These are phyloP conservation scores for Trichoderma orchidacearum DNA, from an alignment of 495 filamentous ascomycete species.

Conservation along the genomic window DNA sequence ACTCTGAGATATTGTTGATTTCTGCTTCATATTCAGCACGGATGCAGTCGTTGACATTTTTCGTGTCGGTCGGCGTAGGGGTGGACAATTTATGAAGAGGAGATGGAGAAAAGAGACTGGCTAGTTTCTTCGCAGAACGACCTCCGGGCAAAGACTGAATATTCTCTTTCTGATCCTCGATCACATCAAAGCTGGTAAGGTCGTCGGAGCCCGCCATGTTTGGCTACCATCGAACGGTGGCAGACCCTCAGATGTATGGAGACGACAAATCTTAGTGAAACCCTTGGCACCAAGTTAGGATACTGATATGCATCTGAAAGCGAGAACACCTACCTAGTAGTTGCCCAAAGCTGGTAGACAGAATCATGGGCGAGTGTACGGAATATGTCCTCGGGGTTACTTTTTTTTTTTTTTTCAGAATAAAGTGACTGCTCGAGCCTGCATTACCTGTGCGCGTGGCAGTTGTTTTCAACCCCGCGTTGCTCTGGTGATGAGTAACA, in stretches of 20 bases:
- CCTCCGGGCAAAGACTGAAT: slow-evolving; percentile 87
- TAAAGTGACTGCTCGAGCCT: too few species aligned
- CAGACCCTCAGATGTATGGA: neutral
- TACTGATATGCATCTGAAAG: too few species aligned
- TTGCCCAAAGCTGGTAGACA: too few species aligned
- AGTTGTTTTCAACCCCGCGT: neutral
- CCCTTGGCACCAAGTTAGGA: too few species aligned
- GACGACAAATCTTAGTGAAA: neutral
- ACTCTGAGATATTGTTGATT: slow-evolving; percentile 60
- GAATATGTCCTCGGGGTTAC: too few species aligned
- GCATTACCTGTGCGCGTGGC: too few species aligned
- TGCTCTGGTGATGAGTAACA: neutral
- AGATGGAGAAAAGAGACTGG: slow-evolving; percentile 63
- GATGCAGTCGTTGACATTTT: slow-evolving; percentile 62
- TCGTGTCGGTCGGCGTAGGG: slow-evolving; percentile 50
- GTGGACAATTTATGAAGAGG: slow-evolving; percentile 40
- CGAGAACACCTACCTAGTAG: too few species aligned
- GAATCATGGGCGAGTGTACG: too few species aligned
- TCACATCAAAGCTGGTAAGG: slow-evolving; percentile 81
- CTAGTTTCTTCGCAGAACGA: slow-evolving; percentile 79
- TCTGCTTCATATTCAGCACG: slow-evolving; percentile 80
- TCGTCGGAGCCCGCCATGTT: slow-evolving; percentile 36
- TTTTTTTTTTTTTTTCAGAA: too few species aligned
- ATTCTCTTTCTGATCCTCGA: slow-evolving; percentile 95
- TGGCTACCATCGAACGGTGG: neutral